phyloP scores from a whole-genome alignment of 495 filamentous ascomycete genomes.

The Annulohypoxylon stygium region DNA sequence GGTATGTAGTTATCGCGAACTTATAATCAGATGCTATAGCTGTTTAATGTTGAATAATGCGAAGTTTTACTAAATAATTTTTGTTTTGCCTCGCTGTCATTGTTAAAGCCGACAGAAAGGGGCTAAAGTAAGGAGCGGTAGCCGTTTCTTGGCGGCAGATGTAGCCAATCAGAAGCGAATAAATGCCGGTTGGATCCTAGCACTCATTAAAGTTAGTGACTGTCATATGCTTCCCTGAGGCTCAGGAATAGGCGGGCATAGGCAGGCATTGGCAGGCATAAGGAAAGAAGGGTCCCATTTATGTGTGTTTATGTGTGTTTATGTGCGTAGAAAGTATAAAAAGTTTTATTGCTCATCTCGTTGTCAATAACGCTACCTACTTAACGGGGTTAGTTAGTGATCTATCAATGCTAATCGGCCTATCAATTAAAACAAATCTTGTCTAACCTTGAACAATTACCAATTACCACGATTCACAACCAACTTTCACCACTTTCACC shows the following conservation, averaged over 20 bases:
- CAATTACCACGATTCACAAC: neutral
- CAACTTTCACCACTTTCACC: slow-evolving; percentile 13
- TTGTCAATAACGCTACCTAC: slow-evolving; percentile 2
- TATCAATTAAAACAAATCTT: slow-evolving; percentile 24
- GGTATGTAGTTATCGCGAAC: neutral
- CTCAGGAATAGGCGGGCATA: neutral
- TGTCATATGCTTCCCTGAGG: slow-evolving; percentile 13
- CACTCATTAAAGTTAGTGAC: slow-evolving; percentile 37
- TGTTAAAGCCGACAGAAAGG: neutral
- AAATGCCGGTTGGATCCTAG: slow-evolving; percentile 28
- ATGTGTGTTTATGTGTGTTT: neutral
- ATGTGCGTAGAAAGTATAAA: slow-evolving; percentile 16
- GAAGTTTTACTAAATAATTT: slow-evolving; percentile 1
- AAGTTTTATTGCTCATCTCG: slow-evolving; percentile 33
- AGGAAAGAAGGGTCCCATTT: slow-evolving; percentile 16
- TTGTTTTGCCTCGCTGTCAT: neutral
- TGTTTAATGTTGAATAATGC: neutral
- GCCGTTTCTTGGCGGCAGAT: slow-evolving; percentile 12
- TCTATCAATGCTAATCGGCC: slow-evolving; percentile 16
- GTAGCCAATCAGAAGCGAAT: slow-evolving; percentile 13
- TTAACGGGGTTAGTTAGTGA: slow-evolving; percentile 28
- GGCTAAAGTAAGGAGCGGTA: slow-evolving; percentile 3
- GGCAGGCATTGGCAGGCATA: too few species aligned
- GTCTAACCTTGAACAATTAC: slow-evolving; percentile 9
- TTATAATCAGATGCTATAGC: neutral